Base-by-base conservation (phyloP, 495 filamentous ascomycete species). In the Tuber microsphaerosporum region DNA sequence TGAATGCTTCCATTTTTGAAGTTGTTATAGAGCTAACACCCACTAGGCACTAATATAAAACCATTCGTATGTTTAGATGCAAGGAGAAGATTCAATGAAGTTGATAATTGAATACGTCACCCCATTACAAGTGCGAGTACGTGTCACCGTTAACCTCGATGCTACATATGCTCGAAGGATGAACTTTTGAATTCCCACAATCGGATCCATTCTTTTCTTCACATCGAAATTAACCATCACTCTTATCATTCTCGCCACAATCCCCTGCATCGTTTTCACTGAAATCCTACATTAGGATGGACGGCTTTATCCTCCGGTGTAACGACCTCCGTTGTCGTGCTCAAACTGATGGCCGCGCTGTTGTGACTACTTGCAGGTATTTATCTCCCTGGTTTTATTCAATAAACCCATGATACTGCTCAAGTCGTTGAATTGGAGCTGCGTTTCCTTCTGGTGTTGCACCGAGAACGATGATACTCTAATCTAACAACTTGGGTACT, bases 1-100 rank as follows among this genome's bases (percentile, higher is more conserved):
- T 10, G 14, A 14, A 14, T 43, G 10, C 43, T 37, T 4, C 9
- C 7, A 19, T 44, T 22, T 73, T 76, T 22, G 19, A 31, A 2
- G 42, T 65, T 26, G 3, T 19, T 4, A 69, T 31, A 46, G 26
- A 17, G 9, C 69, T 81, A 31, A 82, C 43, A 3, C 17, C 17
- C 0, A 45, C 0, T 10, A 82, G 80, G 80, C 10, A 96, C 93
- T 6, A 96, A 56, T 56, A 22, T 56, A 56, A n/a, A 56, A 14
- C 46, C 19, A 22, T 17, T 48, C 20, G 22, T 48, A 22, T 41
- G 7, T 41, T 41, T 41, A 41, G 41, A 41, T 41, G 14, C 8
- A n/a, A n/a, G n/a, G 12, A 45, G 14, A 45, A 45, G 43, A 45
- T 12, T 26, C 7, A n/a, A n/a, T 56, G 7, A 56, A 56, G 14